A percentile compares a stretch with the other conserved stretches of the same genome.
These are phyloP conservation scores for Dacryopinax primogenitus DNA, from an alignment of 768 basidiomycete species.

Conservation along the genomic window DNA sequence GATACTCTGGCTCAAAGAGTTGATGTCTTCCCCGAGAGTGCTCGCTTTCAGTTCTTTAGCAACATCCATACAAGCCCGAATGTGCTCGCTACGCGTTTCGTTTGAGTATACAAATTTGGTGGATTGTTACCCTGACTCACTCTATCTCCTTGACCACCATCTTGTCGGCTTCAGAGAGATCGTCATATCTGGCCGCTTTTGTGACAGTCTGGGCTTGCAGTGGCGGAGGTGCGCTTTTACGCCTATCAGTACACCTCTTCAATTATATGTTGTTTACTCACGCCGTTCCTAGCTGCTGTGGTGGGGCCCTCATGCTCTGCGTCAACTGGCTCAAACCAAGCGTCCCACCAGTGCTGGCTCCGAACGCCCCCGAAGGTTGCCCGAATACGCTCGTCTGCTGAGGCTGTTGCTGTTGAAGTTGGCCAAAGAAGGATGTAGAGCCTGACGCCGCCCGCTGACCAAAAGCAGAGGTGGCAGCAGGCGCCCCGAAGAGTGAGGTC, in stretches of 20 bases:
- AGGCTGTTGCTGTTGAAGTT: background rate
- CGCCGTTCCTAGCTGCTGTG: background rate
- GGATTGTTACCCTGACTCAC: background rate
- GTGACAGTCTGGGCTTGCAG: slow-evolving; percentile 3
- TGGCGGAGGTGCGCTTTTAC: background rate
- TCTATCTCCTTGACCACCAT: background rate
- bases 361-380: background rate
- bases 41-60: slow-evolving; percentile 1
- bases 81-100: background rate
- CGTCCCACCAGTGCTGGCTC: background rate
- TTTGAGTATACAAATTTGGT: background rate
- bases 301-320: background rate
- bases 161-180: background rate
- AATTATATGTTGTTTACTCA: background rate
- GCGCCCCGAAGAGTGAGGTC: background rate
- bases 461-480: background rate
- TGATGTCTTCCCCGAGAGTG: background rate
- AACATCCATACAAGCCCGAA: slow-evolving; percentile 2
- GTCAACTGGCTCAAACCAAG: slow-evolving; percentile 2
- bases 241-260: too few relatives aligned
- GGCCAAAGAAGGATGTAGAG: background rate
- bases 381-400: slow-evolving; percentile 3
- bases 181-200: background rate
- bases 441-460: background rate
- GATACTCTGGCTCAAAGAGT: background rate